A percentile compares a stretch with the other conserved stretches of the same genome.
Conservation (phyloP, 331 rosid species). For the Stylosanthes scabra region DNA sequence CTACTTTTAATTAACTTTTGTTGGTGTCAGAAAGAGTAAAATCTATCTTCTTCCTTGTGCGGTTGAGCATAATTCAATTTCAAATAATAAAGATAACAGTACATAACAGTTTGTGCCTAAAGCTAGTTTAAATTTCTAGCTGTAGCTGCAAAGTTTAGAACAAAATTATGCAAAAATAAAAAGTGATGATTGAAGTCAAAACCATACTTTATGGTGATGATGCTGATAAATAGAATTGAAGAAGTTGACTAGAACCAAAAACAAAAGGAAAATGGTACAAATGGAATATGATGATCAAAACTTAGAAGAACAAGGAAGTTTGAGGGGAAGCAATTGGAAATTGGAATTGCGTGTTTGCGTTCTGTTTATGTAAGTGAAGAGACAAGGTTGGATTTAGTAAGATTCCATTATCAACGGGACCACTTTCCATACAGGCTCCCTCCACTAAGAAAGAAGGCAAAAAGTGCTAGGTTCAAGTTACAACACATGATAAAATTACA, state of each 20-base stretch:
- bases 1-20: neutral
- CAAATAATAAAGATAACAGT: neutral
- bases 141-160: too few relatives aligned
- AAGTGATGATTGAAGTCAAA: too few relatives aligned
- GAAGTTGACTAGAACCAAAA: neutral
- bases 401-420: neutral
- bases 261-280: neutral
- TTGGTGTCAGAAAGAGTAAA: neutral
- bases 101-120: neutral
- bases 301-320: neutral
- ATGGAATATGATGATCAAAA: neutral
- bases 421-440: too few relatives aligned
- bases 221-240: neutral
- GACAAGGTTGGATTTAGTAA: neutral
- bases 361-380: neutral
- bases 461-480: too few relatives aligned
- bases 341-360: neutral
- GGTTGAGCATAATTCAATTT: neutral
- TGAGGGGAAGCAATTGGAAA: neutral
- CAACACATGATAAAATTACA: too few relatives aligned
- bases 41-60: neutral
- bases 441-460: too few relatives aligned
- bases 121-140: neutral
- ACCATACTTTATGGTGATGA: neutral
- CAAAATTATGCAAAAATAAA: neutral